These are phyloP conservation scores for Carex arenaria DNA, from an alignment of 202 grass and related monocot species.

Conservation along the genomic window DNA sequence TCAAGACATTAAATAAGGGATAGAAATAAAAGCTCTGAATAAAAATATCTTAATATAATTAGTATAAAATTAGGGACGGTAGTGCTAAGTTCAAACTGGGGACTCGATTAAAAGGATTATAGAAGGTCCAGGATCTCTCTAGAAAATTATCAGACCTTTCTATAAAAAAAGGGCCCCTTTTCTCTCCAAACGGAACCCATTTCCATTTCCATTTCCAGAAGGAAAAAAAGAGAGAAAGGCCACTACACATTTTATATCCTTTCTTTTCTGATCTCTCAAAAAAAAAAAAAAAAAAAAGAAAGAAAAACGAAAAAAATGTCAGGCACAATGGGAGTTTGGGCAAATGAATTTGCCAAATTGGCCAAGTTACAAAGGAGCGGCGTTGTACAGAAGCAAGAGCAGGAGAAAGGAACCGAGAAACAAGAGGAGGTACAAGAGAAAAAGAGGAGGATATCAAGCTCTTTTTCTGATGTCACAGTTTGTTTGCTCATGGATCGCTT, in stretches of 20 bases:
- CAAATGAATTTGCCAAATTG: conserved; percentile 47
- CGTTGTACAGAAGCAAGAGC: not conserved
- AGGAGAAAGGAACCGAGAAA: not conserved
- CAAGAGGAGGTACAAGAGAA: conserved; percentile 23
- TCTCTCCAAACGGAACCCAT: not conserved
- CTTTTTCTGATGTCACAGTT: conserved; percentile 40
- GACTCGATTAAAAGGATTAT: not conserved
- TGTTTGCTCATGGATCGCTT: conserved; percentile 82
- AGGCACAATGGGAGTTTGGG: conserved; percentile 34
- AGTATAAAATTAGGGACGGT: not conserved
- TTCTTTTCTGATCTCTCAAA: not conserved
- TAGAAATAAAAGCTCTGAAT: not conserved
- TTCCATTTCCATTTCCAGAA: not conserved
- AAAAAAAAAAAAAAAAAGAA: not conserved
- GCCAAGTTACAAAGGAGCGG: not conserved
- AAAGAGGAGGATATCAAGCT: conserved; percentile 16
- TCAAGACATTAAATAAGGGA: not conserved
- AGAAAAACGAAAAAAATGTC: conserved; percentile 25
- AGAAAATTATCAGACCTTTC: not conserved
- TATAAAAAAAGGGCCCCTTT: not conserved
- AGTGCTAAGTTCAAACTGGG: not conserved
- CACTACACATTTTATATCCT: conserved; percentile 9
- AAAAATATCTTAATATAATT: not conserved
- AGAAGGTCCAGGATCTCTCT: not conserved
- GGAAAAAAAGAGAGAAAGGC: not conserved